Evolutionary conservation across 768 basidiomycete genomes (phyloP), one percentile per base, ranked within the genome.

Genomic region (Pulveroboletus sp.): DNA sequence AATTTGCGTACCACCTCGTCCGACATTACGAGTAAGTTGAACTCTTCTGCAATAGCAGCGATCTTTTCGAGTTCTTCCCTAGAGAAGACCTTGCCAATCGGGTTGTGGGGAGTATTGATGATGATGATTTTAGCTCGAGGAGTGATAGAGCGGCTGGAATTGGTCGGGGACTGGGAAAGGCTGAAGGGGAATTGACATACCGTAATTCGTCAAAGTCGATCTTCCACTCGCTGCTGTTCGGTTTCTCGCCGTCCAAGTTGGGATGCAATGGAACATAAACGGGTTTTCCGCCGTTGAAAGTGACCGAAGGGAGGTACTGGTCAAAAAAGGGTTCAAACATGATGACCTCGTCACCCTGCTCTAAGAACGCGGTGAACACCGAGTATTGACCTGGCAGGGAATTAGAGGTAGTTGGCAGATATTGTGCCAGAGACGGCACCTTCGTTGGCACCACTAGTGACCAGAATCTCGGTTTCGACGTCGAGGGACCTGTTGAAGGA

Each of bases 291-390:
- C 90, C 90, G 59, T 95, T 94, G 80, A 97, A 97, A 24, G 86
- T 88, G 44, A 95, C 86, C 6, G 90, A 91, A 20, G 94, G 87
- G 43, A 94, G 78, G 67, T 94, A 95, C 66, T 97, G 94, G 63
- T 97, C 94, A 63, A 97, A 97, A 76, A 92, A 97, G 2, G 94
- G 95, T 69, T 98, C 97, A 62, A 98, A 94, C 81, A 97, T 85
- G 69, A 99, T 95, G 54, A 98, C 95, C 68, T 99, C 97, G 61
- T 98, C 97, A 4, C 88, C 95, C 32, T 80, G 77, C 52, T 97
- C 86, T 33, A 97, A 69, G 72, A 95, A 97, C 0, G 97, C 97
- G 11, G 84, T 81, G 59, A 95, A 90, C 43, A 94, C 90, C 43
- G 94, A 82, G 67, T 95, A 98, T 76, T 93, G 89, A 21, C 95